phyloP scores from a whole-genome alignment of 2,329 filamentous ascomycete species.

The Gyromitra esculenta region DNA sequence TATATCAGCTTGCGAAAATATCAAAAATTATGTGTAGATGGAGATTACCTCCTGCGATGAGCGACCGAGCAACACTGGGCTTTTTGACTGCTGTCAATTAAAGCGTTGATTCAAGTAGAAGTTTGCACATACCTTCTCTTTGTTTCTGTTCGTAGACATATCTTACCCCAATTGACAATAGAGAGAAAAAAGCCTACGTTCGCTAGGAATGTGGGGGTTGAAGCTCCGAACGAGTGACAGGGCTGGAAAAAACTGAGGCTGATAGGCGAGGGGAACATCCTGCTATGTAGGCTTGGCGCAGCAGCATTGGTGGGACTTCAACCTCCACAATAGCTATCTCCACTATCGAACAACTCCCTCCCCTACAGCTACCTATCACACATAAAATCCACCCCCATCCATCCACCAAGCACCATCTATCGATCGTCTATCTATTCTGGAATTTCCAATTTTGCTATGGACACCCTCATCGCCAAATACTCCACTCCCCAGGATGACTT shows the following conservation, averaged over 20 bases:
- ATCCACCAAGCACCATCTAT: background rate
- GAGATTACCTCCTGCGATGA: slow-evolving; percentile 74
- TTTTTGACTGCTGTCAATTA: slow-evolving; percentile 57
- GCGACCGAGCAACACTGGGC: slow-evolving; percentile 85
- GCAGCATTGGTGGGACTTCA: slow-evolving; percentile 17
- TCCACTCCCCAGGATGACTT: slow-evolving; percentile 79
- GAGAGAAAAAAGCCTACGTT: background rate
- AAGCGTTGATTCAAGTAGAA: background rate
- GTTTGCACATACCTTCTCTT: slow-evolving; percentile 35
- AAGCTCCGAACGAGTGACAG: slow-evolving; percentile 32
- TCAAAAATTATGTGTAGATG: background rate
- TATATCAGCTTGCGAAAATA: slow-evolving; percentile 31
- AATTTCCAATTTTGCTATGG: slow-evolving; percentile 69
- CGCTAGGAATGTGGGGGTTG: slow-evolving; percentile 4
- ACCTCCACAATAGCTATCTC: slow-evolving; percentile 42
- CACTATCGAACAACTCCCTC: slow-evolving; percentile 19
- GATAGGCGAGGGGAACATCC: slow-evolving; percentile 25
- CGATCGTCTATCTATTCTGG: slow-evolving; percentile 11
- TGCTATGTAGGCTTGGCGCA: slow-evolving; percentile 38
- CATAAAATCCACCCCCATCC: slow-evolving; percentile 8
- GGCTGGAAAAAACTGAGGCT: slow-evolving; percentile 17
- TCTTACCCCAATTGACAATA: slow-evolving; percentile 8
- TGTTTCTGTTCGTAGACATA: slow-evolving; percentile 44
- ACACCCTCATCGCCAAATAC: slow-evolving; percentile 92
- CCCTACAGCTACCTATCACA: slow-evolving; percentile 24